Percentiles rank a stretch among this genome's conserved stretches.
These are phyloP conservation scores for Tetradesmus obliquus DNA, from an alignment of 139 green algal species.

Conservation along the genomic window DNA sequence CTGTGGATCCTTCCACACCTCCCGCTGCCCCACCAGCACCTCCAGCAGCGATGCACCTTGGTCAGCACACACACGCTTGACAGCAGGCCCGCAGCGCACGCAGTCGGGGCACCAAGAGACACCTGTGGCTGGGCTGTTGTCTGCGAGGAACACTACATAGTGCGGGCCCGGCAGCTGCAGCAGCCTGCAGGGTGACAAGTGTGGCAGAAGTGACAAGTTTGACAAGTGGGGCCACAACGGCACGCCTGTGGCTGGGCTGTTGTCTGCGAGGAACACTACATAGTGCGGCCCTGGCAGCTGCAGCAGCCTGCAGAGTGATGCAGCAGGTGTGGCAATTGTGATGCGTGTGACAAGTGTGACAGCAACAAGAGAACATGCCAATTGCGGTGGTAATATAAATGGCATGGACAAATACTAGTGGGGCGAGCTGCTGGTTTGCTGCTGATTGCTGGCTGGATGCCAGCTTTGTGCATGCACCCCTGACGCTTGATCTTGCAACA, in stretches of 20 bases:
- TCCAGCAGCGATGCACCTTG: slow-evolving; percentile 38
- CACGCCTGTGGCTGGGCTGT: slow-evolving; percentile 34
- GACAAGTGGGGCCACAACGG: slow-evolving; percentile 54
- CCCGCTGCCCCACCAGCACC: slow-evolving; percentile 34
- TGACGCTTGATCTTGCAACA: too few relatives aligned
- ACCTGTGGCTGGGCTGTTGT: slow-evolving; percentile 38
- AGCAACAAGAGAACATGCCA: slow-evolving; percentile 21
- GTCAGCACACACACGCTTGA: slow-evolving; percentile 7
- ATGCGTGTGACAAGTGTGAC: slow-evolving; percentile 45
- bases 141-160: slow-evolving; percentile 49
- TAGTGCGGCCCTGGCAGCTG: slow-evolving; percentile 38
- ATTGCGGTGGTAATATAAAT: neutral
- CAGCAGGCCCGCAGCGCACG: slow-evolving; percentile 37
- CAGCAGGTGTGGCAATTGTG: too few relatives aligned
- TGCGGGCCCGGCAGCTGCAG: slow-evolving; percentile 33
- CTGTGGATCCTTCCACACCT: slow-evolving; percentile 38
- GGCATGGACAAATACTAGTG: neutral
- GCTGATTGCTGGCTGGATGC: too few relatives aligned
- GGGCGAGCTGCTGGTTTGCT: neutral
- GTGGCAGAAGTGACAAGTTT: neutral
- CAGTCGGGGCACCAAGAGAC: slow-evolving; percentile 56
- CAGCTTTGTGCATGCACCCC: too few relatives aligned
- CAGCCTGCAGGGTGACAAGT: slow-evolving; percentile 6
- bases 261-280: slow-evolving; percentile 48
- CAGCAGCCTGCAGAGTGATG: slow-evolving; percentile 16